Base-by-base conservation (phyloP, 352 stramenopile species). In the Phytophthora pluvialis region DNA sequence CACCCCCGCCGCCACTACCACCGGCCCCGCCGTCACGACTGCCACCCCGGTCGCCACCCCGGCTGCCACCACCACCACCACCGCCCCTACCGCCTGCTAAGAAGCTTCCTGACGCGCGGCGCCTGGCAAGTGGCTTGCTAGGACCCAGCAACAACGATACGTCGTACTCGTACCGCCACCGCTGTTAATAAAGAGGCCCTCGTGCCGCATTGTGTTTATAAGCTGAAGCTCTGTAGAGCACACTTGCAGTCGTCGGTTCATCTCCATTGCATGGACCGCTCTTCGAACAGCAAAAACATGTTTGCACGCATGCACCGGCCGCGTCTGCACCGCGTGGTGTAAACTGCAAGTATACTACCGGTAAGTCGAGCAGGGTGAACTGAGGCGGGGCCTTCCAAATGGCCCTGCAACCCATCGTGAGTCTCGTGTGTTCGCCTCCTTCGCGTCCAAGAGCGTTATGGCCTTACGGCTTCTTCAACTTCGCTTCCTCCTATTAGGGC, bases 81-180 rank as follows among this genome's bases (percentile, higher is more conserved):
- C 61, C 16, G 4, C 64, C 64, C 63, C 64, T 25, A 63, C 26
- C 44, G 49, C 64, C 38, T 72, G 64, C 57, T 72, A 72, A 71
- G 56, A 51, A 32, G 16, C 7, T 57, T 62, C 6, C 25, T 55
- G 43, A 29, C n/a, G 33, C 21, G 26, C 50, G 60, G 53, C 11
- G 29, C 52, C 49, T 63, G 36, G 42, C 49, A 58, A 66, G 28
- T 42, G 18, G 15, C 15, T 64, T 65, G 49, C 48, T 66, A 71
- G 62, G 47, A 65, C 26, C 49, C 36, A 49, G 39, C n/a, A n/a
- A n/a, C 40, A 66, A 57, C 47, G 56, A 61, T 39, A 16, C 31
- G 26, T n/a, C n/a, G n/a, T n/a, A n/a, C n/a, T 59, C 54, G 56
- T 67, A 71, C 55, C 31, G 63, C 56, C 60, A 43, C 38, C 42